These are phyloP conservation scores for Trametes punicea DNA, from an alignment of 768 basidiomycete species.

Conservation along the genomic window DNA sequence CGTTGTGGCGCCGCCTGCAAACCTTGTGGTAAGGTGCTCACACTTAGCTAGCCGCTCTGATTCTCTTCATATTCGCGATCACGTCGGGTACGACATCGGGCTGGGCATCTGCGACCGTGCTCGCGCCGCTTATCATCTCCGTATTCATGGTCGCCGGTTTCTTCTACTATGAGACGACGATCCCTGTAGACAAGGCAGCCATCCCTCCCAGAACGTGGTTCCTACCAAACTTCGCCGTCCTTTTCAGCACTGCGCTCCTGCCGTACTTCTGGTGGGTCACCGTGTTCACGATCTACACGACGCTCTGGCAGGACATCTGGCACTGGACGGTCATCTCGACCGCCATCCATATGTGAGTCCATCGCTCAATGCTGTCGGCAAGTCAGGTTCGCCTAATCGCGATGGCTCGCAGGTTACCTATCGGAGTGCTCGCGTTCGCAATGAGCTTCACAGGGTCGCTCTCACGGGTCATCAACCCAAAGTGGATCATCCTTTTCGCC, in stretches of 20 bases:
- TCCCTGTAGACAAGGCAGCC: slow-evolving; percentile 35
- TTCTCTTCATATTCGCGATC: slow-evolving; percentile 35
- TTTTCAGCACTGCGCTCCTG: slow-evolving; percentile 35
- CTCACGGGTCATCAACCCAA: slow-evolving; percentile 35
- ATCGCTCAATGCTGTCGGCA: neutral
- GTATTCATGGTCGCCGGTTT: slow-evolving; percentile 37
- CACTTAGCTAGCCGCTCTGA: slow-evolving; percentile 26
- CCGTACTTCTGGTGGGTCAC: slow-evolving; percentile 41
- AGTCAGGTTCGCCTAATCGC: too few species aligned
- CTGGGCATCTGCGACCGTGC: slow-evolving; percentile 39
- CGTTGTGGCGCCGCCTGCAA: neutral
- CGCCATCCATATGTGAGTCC: slow-evolving; percentile 37
- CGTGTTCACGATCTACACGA: slow-evolving; percentile 32
- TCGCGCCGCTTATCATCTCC: slow-evolving; percentile 43
- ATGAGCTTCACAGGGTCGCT: slow-evolving; percentile 39
- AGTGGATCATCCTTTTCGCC: slow-evolving; percentile 46
- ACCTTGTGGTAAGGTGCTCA: neutral
- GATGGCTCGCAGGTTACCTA: slow-evolving; percentile 30
- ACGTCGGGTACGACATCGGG: slow-evolving; percentile 41
- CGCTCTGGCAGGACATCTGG: slow-evolving; percentile 36
- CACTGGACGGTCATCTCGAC: slow-evolving; percentile 36
- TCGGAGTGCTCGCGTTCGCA: slow-evolving; percentile 38
- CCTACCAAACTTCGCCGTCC: slow-evolving; percentile 37
- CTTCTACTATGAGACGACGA: slow-evolving; percentile 40
- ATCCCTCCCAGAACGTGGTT: slow-evolving; percentile 38